Percentiles rank a stretch among this genome's conserved stretches.
Conservation (phyloP, 139 green algal species). For the Closterium sp. region DNA sequence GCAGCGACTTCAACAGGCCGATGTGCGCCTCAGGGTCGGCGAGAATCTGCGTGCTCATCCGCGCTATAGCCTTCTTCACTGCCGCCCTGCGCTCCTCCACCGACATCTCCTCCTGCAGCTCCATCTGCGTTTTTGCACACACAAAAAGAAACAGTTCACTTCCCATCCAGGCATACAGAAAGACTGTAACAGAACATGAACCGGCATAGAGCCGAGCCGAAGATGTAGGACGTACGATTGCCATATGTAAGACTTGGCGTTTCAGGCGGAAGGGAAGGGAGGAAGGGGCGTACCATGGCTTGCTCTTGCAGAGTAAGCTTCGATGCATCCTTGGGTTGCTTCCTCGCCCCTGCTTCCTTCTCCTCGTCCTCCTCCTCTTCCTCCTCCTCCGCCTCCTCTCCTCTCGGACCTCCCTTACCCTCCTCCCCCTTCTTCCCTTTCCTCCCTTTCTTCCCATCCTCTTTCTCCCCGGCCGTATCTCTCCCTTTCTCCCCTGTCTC, state of each 20-base stretch:
- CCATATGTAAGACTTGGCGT: no score
- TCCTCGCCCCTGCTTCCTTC: not conserved
- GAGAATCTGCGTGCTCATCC: constrained; percentile 69
- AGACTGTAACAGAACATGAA: not conserved
- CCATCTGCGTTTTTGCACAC: not conserved
- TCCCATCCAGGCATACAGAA: not conserved
- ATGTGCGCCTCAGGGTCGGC: constrained; percentile 68
- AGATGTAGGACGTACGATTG: no score
- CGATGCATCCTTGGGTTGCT: not conserved
- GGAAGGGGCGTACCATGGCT: not conserved
- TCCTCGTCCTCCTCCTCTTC: not conserved
- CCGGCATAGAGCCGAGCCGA: not conserved
- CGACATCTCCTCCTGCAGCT: constrained; percentile 45
- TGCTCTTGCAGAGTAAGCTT: not conserved
- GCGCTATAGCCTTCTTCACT: constrained; percentile 70
- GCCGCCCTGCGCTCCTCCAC: constrained; percentile 28
- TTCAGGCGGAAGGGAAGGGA: no score
- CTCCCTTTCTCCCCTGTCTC: not conserved
- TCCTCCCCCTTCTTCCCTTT: not conserved
- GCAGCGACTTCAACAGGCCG: constrained; percentile 46
- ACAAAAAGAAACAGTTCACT: not conserved
- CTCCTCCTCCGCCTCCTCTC: not conserved
- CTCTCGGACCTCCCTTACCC: no score
- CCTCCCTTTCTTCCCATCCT: constrained; percentile 14
- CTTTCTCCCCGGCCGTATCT: not conserved